These are phyloP conservation scores for Stagonosporopsis vannaccii DNA, from an alignment of 2,329 filamentous ascomycete species.

Conservation along the genomic window DNA sequence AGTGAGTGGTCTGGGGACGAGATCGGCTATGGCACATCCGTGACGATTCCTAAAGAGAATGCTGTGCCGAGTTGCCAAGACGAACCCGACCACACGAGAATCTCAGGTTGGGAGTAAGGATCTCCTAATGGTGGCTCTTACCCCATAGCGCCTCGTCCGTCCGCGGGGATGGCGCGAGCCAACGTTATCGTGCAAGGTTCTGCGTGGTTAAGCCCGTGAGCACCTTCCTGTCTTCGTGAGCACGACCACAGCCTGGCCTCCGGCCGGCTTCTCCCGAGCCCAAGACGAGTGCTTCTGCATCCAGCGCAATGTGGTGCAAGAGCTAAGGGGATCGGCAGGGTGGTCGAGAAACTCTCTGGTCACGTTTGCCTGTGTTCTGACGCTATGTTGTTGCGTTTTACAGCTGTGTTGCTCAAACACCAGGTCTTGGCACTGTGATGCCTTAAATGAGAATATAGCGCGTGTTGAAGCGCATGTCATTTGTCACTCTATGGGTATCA, in stretches of 20 bases:
- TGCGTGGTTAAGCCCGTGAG: conserved; percentile 8
- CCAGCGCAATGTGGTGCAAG: not conserved
- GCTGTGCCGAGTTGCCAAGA: conserved; percentile 28
- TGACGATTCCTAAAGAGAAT: conserved; percentile 24
- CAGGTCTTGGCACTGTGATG: conserved; percentile 1
- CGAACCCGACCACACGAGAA: conserved; percentile 20
- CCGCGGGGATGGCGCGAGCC: conserved; percentile 12
- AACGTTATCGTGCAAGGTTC: not conserved
- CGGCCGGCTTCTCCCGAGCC: conserved; percentile 9
- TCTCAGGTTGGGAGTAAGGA: not conserved
- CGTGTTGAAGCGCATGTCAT: conserved; percentile 31
- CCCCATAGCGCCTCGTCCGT: conserved; percentile 10
- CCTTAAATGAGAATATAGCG: not conserved
- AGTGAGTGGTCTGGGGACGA: conserved; percentile 20
- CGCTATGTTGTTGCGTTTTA: not conserved
- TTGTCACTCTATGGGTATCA: conserved; percentile 26
- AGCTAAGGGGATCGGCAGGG: conserved; percentile 1
- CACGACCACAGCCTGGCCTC: not conserved
- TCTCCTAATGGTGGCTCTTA: conserved; percentile 6
- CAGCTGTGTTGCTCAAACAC: not conserved
- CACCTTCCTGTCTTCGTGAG: conserved; percentile 8
- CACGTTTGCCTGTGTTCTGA: not conserved
- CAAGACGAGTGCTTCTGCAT: conserved; percentile 6
- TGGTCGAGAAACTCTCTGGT: not conserved
- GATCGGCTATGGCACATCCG: conserved; percentile 31